A percentile compares a stretch with the other conserved stretches of the same genome.
Conservation (phyloP, 2,329 filamentous ascomycete species). For the Nemania sp. region DNA sequence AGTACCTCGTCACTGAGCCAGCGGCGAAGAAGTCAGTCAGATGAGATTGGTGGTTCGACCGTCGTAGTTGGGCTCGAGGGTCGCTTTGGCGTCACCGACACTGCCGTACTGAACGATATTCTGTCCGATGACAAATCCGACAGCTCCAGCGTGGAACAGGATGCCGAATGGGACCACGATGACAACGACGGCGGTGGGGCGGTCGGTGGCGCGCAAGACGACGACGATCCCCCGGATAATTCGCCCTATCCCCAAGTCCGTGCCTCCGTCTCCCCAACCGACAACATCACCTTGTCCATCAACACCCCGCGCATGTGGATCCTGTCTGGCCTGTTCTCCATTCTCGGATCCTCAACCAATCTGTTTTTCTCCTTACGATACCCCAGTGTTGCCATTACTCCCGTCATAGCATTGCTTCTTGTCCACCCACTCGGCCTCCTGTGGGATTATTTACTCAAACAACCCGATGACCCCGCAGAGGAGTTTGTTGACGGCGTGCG, state of each 20-base stretch:
- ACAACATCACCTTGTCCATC: conserved; percentile 78
- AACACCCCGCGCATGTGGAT: conserved; percentile 89
- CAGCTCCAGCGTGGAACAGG: conserved; percentile 33
- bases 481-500: conserved; percentile 61
- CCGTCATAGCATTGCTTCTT: conserved; percentile 83
- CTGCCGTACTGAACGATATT: conserved; percentile 51
- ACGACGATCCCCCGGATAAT: conserved; percentile 65
- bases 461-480: conserved; percentile 56
- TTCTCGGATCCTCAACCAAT: conserved; percentile 82
- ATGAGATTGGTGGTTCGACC: conserved; percentile 56
- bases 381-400: conserved; percentile 86
- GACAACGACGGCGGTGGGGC: conserved; percentile 34
- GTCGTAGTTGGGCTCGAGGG: conserved; percentile 59
- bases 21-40: conserved; percentile 45
- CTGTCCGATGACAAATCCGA: conserved; percentile 49
- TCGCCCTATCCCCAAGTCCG: conserved; percentile 80
- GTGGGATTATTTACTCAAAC: conserved; percentile 76
- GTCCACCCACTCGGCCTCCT: conserved; percentile 81
- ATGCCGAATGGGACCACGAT: conserved; percentile 37
- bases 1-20: conserved; percentile 38
- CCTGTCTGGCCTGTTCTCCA: conserved; percentile 76
- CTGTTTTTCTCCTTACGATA: conserved; percentile 89
- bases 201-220: conserved; percentile 44
- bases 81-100: conserved; percentile 57
- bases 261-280: conserved; percentile 75